These are phyloP conservation scores for Globisporangium carolinianum DNA, from an alignment of 352 stramenopile genomes.

Conservation along the genomic window DNA sequence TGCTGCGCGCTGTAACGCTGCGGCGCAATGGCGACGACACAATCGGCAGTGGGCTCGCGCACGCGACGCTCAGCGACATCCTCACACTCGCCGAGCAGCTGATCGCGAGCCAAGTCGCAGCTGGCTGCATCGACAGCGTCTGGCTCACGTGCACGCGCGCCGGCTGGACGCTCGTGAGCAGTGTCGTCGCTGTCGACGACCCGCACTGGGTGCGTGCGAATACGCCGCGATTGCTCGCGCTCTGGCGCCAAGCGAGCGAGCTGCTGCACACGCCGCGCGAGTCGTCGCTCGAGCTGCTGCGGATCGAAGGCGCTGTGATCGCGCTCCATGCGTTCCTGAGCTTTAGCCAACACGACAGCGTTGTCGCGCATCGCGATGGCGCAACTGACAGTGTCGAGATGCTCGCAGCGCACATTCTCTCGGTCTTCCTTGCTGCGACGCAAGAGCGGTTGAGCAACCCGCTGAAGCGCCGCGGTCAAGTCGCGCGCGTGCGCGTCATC, in stretches of 20 bases:
- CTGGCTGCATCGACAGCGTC: constrained; percentile 69
- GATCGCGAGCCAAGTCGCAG: constrained; percentile 73
- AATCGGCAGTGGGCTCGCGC: constrained; percentile 26
- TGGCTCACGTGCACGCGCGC: constrained; percentile 84
- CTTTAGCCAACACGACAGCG: constrained; percentile 13
- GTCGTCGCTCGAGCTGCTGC: constrained; percentile 72
- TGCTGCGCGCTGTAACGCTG: constrained; percentile 44
- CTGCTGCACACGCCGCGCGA: constrained; percentile 65
- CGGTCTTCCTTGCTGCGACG: constrained; percentile 55
- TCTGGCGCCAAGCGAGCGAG: constrained; percentile 75
- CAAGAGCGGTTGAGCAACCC: constrained; percentile 61
- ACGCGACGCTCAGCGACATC: constrained; percentile 51
- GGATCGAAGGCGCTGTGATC: constrained; percentile 75
- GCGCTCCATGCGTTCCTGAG: constrained; percentile 55
- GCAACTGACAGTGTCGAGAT: constrained; percentile 41
- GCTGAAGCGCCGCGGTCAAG: constrained; percentile 73
- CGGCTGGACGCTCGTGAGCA: constrained; percentile 74
- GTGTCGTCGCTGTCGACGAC: constrained; percentile 58
- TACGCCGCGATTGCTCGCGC: constrained; percentile 47
- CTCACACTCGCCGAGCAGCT: constrained; percentile 63
- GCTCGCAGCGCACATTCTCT: constrained; percentile 63
- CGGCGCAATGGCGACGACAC: constrained; percentile 9
- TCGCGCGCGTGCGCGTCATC: constrained; percentile 70
- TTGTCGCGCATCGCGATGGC: constrained; percentile 2
- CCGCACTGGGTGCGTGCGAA: constrained; percentile 51